Conservation (phyloP, 768 basidiomycete genomes). For the Udeniomyces megalosporus region DNA sequence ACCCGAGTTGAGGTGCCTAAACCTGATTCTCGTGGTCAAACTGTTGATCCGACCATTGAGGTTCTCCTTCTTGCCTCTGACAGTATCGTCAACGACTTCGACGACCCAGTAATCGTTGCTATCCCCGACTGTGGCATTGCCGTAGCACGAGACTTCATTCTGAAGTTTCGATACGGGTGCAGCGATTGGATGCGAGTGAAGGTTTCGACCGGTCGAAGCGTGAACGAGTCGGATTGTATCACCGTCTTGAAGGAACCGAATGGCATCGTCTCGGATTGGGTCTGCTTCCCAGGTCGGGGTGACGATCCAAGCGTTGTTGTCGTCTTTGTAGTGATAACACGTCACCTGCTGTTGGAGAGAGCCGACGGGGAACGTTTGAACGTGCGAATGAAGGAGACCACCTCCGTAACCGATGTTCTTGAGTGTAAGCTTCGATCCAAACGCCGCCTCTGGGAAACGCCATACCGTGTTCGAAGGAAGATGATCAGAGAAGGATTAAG, state of each 20-base stretch:
- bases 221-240: conserved; percentile 72
- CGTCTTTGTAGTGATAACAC: conserved; percentile 98
- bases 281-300: conserved; percentile 70
- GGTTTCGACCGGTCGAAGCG: conserved; percentile 63
- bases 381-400: conserved; percentile 87
- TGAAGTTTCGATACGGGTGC: conserved; percentile 81
- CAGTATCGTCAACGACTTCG: conserved; percentile 77
- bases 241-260: conserved; percentile 57
- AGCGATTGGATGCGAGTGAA: conserved; percentile 76
- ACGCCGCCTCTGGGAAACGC: conserved; percentile 79
- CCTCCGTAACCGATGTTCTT: conserved; percentile 99
- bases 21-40: conserved; percentile 73
- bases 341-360: conserved; percentile 92
- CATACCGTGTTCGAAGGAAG: too few species aligned
- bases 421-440: conserved; percentile 75
- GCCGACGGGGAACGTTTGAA: conserved; percentile 84
- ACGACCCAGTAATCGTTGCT: conserved; percentile 77
- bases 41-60: conserved; percentile 58
- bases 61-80: conserved; percentile 41
- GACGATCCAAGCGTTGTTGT: conserved; percentile 83
- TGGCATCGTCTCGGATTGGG: conserved; percentile 39
- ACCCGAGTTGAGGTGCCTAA: conserved; percentile 56
- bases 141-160: conserved; percentile 86
- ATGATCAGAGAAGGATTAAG: too few species aligned
- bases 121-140: conserved; percentile 78